phyloP scores from a whole-genome alignment of 2,329 filamentous ascomycete genomes.

The Diaporthe helianthi region DNA sequence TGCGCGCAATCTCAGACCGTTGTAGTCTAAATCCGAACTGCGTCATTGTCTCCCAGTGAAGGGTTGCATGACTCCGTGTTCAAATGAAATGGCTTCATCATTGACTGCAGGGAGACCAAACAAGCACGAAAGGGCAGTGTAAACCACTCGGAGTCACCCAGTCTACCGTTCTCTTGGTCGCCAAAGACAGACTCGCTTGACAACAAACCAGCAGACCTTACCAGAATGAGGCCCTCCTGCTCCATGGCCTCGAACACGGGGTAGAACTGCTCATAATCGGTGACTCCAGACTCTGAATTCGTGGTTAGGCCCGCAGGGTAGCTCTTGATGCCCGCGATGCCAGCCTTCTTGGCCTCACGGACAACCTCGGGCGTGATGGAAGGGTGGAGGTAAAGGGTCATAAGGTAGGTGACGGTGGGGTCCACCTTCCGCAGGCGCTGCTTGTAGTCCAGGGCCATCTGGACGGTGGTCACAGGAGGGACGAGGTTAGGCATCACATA shows the following conservation, averaged over 20 bases:
- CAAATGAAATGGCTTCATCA: slow-evolving; percentile 14
- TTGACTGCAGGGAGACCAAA: background rate
- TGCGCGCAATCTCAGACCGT: slow-evolving; percentile 17
- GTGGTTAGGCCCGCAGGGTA: slow-evolving; percentile 71
- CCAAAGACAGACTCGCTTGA: background rate
- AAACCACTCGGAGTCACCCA: background rate
- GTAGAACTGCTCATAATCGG: slow-evolving; percentile 74
- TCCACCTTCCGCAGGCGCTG: slow-evolving; percentile 65
- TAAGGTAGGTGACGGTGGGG: slow-evolving; percentile 71
- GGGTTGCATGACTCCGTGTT: slow-evolving; percentile 11
- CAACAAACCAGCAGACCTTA: background rate
- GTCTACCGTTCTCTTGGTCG: background rate
- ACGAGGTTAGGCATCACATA: slow-evolving; percentile 64
- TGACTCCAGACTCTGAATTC: slow-evolving; percentile 73
- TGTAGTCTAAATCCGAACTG: slow-evolving; percentile 24
- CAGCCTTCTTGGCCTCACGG: slow-evolving; percentile 73
- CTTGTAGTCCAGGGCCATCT: slow-evolving; percentile 71
- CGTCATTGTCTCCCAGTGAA: slow-evolving; percentile 23
- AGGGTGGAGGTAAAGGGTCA: slow-evolving; percentile 72
- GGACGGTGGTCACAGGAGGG: slow-evolving; percentile 67
- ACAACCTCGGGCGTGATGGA: slow-evolving; percentile 74
- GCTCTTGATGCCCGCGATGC: slow-evolving; percentile 75
- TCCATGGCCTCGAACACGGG: slow-evolving; percentile 92
- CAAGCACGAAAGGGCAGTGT: background rate
- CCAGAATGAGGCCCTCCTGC: slow-evolving; percentile 67